Evolutionary conservation across 768 basidiomycete species (phyloP).

Genomic region (Pleurotus eryngii): DNA sequence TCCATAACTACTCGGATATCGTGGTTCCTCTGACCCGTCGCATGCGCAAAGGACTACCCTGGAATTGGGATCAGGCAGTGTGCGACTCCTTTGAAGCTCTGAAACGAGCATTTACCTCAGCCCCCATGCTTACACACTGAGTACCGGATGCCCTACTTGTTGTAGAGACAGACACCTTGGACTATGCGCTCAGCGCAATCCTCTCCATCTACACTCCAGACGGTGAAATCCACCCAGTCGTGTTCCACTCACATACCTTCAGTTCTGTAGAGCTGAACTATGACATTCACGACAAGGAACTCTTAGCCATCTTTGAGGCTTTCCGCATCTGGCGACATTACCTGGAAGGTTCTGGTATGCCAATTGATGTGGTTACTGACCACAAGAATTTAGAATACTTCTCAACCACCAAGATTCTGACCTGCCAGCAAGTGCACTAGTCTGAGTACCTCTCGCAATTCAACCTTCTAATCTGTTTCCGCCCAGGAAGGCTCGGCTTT

Average conservation of each 20-base stretch:
- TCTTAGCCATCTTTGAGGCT: constrained; percentile 40
- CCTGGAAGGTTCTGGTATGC: constrained; percentile 15
- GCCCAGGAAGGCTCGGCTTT: too few relatives aligned
- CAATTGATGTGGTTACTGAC: constrained; percentile 28
- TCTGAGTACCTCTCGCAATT: too few relatives aligned
- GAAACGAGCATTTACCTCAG: too few relatives aligned
- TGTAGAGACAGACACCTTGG: constrained; percentile 11
- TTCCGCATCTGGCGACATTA: constrained; percentile 24
- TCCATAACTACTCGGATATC: too few relatives aligned
- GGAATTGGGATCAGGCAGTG: too few relatives aligned
- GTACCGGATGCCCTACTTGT: constrained; percentile 17
- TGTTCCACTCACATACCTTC: constrained; percentile 31
- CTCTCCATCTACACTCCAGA: constrained; percentile 22
- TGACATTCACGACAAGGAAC: constrained; percentile 42
- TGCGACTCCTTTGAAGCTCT: too few relatives aligned
- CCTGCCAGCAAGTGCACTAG: constrained; percentile 41
- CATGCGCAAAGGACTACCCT: too few relatives aligned
- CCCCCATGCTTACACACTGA: too few relatives aligned
- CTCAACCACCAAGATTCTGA: constrained; percentile 31
- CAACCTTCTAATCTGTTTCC: too few relatives aligned
- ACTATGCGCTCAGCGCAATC: constrained; percentile 24
- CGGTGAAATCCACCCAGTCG: constrained; percentile 31
- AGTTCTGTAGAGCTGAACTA: constrained; percentile 39
- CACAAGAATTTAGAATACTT: constrained; percentile 44
- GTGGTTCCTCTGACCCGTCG: too few relatives aligned